phyloP scores from a whole-genome alignment of 129 eudicot genomes.

The Centella asiatica region DNA sequence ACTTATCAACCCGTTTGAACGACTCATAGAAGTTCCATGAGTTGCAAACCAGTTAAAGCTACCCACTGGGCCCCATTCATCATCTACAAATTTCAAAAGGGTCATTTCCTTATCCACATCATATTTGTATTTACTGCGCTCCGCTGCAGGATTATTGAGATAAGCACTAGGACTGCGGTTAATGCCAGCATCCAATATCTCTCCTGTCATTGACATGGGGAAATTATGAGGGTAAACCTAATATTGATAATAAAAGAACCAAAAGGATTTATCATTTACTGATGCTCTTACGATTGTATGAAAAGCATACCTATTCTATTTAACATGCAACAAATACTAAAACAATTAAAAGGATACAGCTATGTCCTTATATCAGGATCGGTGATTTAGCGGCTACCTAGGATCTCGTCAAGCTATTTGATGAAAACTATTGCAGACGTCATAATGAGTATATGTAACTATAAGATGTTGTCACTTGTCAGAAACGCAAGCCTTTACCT shows the following conservation, averaged over 20 bases:
- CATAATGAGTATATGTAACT: neutral
- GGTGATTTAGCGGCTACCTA: neutral
- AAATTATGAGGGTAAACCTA: neutral
- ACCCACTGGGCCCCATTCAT: slow-evolving; percentile 95
- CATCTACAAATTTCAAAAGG: slow-evolving; percentile 86
- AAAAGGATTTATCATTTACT: neutral
- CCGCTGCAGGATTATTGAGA: slow-evolving; percentile 75
- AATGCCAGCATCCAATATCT: slow-evolving; percentile 79
- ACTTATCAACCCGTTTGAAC: slow-evolving; percentile 81
- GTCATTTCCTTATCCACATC: slow-evolving; percentile 97
- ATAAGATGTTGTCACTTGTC: neutral
- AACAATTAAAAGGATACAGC: neutral
- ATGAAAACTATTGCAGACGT: neutral
- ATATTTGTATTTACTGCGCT: slow-evolving; percentile 76
- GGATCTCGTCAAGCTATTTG: neutral
- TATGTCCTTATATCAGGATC: neutral
- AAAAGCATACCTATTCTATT: neutral
- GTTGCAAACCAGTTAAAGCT: slow-evolving; percentile 99
- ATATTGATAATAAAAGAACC: neutral
- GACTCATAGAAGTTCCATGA: slow-evolving; percentile 98
- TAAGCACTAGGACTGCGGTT: slow-evolving; percentile 97
- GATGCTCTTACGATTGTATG: neutral
- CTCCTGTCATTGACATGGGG: slow-evolving; percentile 49
- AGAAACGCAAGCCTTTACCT: neutral
- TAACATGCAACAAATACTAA: neutral